Base-by-base conservation (phyloP, 164 flowering plant species). In the Aristolochia fimbriata region DNA sequence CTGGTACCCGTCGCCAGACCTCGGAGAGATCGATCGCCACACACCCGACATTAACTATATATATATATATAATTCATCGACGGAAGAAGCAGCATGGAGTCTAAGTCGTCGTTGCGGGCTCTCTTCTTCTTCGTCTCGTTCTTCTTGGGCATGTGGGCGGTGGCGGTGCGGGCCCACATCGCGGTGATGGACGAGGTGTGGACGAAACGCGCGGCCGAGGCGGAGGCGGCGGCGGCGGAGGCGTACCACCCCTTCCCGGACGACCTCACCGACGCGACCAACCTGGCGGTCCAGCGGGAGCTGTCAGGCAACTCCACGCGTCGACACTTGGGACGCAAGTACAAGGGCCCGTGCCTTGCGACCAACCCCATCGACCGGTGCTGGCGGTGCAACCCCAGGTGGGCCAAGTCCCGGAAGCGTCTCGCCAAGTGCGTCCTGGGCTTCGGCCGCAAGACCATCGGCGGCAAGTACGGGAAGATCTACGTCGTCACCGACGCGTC, bases 311-410 rank as follows among this genome's bases (percentile, higher is more conserved):
- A n/a, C n/a, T n/a, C n/a, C n/a, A n/a, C n/a, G n/a, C n/a, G n/a
- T n/a, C n/a, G n/a, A n/a, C 52, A 47, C 19, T 48, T 83, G 62
- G 10, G 46, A 7, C 43, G 12, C 11, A 70, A 49, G 45, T 24
- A 55, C 54, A 46, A 0, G 0, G 81, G 83, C 0, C 62, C 64
- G 43, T 87, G 90, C 71, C 0, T 41, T 51, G 86, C 90, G 0
- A 81, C 86, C 0, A 87, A 87, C 78, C 96, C 96, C 3, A 85
- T 87, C 2, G 91, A 87, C 63, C 63, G 77, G 21, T 87, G 96
- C 71, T 87, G 91, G 96, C 65, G 96, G 64, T 87, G 96, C 72
- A 31, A 62, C 1, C 37, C 55, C 1, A 15, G 78, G 30, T 87
- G 91, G 96, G 76, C 74, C 10, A 15, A 41, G 0, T 58, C 85